These are phyloP conservation scores for Pinus taeda DNA, from an alignment of 75 land plant species.

Conservation along the genomic window DNA sequence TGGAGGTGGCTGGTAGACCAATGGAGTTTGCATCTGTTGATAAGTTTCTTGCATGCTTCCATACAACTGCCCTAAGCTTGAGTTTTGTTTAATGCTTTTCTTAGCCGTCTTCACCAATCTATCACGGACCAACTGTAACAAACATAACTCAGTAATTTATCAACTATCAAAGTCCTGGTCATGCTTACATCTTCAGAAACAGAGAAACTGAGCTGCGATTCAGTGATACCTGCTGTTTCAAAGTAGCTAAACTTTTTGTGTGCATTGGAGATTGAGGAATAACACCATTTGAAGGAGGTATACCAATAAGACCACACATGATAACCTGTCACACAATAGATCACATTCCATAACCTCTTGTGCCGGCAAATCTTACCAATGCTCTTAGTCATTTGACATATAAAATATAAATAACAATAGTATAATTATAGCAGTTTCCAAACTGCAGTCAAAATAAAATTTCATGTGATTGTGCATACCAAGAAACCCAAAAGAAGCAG, in stretches of 20 bases:
- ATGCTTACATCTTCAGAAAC: background rate
- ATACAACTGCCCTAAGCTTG: constrained; percentile 43
- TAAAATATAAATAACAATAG: background rate
- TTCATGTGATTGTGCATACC: constrained; percentile 24
- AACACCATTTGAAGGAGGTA: constrained; percentile 95
- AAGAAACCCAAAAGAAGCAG: constrained; percentile 33
- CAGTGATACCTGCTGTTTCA: constrained; percentile 75
- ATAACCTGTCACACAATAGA: constrained; percentile 25
- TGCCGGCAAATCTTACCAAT: background rate
- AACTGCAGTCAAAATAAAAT: background rate
- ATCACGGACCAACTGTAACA: background rate
- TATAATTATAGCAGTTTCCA: background rate
- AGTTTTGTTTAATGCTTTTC: constrained; percentile 15
- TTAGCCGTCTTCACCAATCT: background rate
- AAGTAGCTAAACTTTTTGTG: constrained; percentile 82
- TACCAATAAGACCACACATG: constrained; percentile 78
- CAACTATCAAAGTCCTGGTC: background rate
- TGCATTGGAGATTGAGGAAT: constrained; percentile 99
- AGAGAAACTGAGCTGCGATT: background rate
- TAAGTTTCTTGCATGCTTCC: constrained; percentile 75
- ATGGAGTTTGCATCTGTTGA: constrained; percentile 68
- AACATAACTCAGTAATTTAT: background rate
- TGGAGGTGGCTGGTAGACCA: constrained; percentile 55
- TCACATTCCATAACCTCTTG: background rate
- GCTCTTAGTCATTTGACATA: background rate